Base-by-base conservation (phyloP, 2,329 filamentous ascomycete genomes). In the Allantophomopsis lycopodina region DNA sequence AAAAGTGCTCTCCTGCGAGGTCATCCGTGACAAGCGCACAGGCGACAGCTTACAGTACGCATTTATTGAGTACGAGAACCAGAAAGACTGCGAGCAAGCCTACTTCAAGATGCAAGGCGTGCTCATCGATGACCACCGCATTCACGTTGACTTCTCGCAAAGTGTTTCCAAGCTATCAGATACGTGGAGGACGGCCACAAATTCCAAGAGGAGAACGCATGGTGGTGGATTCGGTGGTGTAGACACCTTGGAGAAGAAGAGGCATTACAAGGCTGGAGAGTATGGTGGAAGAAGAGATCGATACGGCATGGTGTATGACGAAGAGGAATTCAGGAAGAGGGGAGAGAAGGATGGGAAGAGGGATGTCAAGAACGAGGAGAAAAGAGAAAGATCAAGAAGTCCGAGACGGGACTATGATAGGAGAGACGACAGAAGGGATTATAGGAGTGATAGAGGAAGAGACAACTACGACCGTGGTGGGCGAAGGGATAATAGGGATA, bases 101-200 rank as follows among this genome's bases (percentile, higher is more conserved):
- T 98, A 95, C 55, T 91, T 93, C 65, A 98, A 98, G 63, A 98
- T 98, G 91, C 87, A 98, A 58, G 86, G 82, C 2, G 89, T 96
- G 2, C 65, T 98, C 40, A 96, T 98, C 48, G 91, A 98, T 53
- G 91, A 98, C 52, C 84, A 94, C 48, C 80, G 91, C 33, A 98
- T 98, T 46, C 91, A 98, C 55, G 91, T 98, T 41, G 91, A 98
- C 62, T 98, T 98, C 60, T 95, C 88, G 10, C 91, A 98, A 63
- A 94, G 86, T 56, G 91, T 88, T 44, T 74, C 79, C 45, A 89
- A 86, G 55, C 64, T 98, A 7, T 91, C 86, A 35, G 85, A 94
- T 46, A 79, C 79, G 13, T 98, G 91, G 91, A 74, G 91, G 45
- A 81, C 76, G 44, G 79, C 80, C 33, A 86, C 88, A 15, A 94